A percentile compares a stretch with the other conserved stretches of the same genome.
Conservation (phyloP, 257 asterid species). For the Ligustrum vulgare region DNA sequence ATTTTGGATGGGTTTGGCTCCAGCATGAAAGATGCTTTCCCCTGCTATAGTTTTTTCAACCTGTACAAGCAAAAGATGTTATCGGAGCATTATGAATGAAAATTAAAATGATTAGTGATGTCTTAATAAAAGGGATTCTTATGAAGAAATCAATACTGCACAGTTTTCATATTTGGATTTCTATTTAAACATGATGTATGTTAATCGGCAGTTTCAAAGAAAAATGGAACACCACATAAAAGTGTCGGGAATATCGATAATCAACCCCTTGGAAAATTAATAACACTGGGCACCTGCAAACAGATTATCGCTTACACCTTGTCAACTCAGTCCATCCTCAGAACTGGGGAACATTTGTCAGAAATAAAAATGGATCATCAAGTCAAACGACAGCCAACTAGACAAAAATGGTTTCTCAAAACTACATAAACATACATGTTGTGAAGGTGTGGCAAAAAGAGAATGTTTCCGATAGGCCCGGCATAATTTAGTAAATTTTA, state of each 20-base stretch:
- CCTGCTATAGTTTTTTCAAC: slow-evolving; percentile 42
- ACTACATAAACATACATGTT: not conserved
- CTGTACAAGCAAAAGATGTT: slow-evolving; percentile 38
- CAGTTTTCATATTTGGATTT: not conserved
- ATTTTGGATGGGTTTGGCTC: slow-evolving; percentile 35
- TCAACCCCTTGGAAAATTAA: not conserved
- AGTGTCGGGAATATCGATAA: slow-evolving; percentile 4
- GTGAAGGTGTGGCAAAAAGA: not conserved
- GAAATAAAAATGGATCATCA: not conserved
- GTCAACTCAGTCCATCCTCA: not conserved
- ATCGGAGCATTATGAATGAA: slow-evolving; percentile 7
- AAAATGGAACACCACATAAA: not conserved
- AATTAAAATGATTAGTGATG: not conserved
- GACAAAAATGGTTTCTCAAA: not conserved
- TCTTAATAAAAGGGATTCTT: slow-evolving; percentile 11
- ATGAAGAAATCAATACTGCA: slow-evolving; percentile 6
- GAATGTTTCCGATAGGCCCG: not conserved
- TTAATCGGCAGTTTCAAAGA: not conserved
- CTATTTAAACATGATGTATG: not conserved
- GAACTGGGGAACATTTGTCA: not conserved
- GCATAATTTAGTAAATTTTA: not conserved
- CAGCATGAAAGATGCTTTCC: slow-evolving; percentile 36
- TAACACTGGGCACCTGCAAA: not conserved
- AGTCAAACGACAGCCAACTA: not conserved
- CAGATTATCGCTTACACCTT: not conserved